These are phyloP conservation scores for Daldinia childiae DNA, from an alignment of 495 filamentous ascomycete species.

Conservation along the genomic window DNA sequence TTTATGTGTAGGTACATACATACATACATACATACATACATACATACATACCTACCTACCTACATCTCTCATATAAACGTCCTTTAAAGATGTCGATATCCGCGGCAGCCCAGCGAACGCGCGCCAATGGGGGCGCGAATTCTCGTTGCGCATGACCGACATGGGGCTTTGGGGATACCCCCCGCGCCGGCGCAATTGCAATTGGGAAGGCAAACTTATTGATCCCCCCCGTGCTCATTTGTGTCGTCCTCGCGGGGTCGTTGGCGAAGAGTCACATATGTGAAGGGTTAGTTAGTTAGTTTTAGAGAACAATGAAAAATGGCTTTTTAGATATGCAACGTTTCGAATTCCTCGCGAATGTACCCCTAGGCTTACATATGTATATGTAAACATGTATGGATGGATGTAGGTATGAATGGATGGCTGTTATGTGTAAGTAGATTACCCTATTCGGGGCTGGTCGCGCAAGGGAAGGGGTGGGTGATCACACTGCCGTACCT, in stretches of 20 bases:
- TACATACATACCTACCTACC: too few relatives aligned
- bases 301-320: constrained; percentile 5
- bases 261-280: constrained; percentile 20
- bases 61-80: too few relatives aligned
- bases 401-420: background rate
- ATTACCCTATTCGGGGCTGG: background rate
- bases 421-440: background rate
- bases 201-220: constrained; percentile 18
- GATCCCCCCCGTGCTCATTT: constrained; percentile 29
- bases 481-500: constrained; percentile 39
- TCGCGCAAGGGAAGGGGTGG: constrained; percentile 35
- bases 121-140: constrained; percentile 28
- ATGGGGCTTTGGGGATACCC: constrained; percentile 26
- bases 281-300: background rate
- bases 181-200: constrained; percentile 17
- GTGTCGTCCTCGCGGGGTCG: background rate
- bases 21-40: too few relatives aligned
- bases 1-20: background rate
- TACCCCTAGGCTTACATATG: background rate
- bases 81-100: constrained; percentile 6
- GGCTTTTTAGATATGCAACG: constrained; percentile 20
- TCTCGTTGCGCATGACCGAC: constrained; percentile 37
- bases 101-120: constrained; percentile 26
- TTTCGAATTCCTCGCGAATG: constrained; percentile 29
- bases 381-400: background rate